These are phyloP conservation scores for Polysphondylium violaceum DNA, from an alignment of 78 protist genomes.

Conservation along the genomic window DNA sequence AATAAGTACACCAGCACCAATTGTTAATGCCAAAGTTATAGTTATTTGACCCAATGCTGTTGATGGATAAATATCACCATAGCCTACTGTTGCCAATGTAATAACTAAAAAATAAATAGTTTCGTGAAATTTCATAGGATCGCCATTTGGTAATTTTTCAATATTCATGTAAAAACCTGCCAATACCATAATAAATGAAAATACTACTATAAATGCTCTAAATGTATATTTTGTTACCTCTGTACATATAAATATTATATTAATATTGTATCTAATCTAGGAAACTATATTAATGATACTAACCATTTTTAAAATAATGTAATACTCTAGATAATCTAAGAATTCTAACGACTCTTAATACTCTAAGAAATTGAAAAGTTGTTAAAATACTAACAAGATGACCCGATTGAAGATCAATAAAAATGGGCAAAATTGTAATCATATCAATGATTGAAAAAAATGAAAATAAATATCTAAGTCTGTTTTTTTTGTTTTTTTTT, in stretches of 20 bases:
- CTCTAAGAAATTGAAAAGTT: slow-evolving; percentile 68
- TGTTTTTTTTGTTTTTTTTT: too few species aligned
- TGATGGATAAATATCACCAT: slow-evolving; percentile 80
- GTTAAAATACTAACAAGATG: slow-evolving; percentile 13
- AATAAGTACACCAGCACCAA: slow-evolving; percentile 80
- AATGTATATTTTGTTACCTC: slow-evolving; percentile 80
- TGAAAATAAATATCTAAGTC: slow-evolving; percentile 67
- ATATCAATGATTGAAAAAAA: slow-evolving; percentile 68
- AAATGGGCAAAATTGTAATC: slow-evolving; percentile 49
- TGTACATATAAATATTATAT: neutral
- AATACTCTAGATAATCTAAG: slow-evolving; percentile 67
- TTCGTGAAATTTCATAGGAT: slow-evolving; percentile 57
- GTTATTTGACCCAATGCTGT: slow-evolving; percentile 76
- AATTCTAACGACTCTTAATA: slow-evolving; percentile 59
- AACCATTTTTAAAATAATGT: slow-evolving; percentile 75
- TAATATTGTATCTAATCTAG: neutral
- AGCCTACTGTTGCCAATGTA: slow-evolving; percentile 79
- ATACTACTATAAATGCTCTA: slow-evolving; percentile 75
- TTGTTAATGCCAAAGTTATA: slow-evolving; percentile 55
- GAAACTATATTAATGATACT: neutral
- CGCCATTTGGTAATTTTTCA: slow-evolving; percentile 11
- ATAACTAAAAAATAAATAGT: slow-evolving; percentile 66
- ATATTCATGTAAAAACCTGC: slow-evolving; percentile 80
- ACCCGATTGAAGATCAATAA: slow-evolving; percentile 64
- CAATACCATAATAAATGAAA: slow-evolving; percentile 74